These are phyloP conservation scores for Penicillium thymicola DNA, from an alignment of 2,329 filamentous ascomycete species.

Conservation along the genomic window DNA sequence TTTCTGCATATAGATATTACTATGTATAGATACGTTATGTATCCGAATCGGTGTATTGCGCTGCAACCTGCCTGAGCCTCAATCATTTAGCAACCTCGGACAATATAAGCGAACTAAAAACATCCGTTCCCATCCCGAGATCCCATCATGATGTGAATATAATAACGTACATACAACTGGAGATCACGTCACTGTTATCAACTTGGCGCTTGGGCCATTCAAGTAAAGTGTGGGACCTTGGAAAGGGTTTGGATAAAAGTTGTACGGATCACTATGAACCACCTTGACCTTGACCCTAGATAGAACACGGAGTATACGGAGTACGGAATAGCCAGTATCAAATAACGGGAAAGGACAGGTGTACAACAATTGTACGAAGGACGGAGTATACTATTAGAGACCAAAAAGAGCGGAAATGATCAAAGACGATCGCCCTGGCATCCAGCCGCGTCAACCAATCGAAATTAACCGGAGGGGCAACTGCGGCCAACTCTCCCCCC, in stretches of 20 bases:
- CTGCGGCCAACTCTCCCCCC: slow-evolving; percentile 7
- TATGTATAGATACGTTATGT: neutral
- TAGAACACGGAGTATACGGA: neutral
- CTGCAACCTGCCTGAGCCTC: neutral
- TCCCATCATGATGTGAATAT: slow-evolving; percentile 5
- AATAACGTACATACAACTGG: neutral
- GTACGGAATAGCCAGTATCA: neutral
- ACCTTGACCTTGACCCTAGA: neutral
- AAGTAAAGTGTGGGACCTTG: neutral
- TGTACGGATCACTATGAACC: too few species aligned
- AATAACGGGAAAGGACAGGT: slow-evolving; percentile 3
- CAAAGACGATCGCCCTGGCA: slow-evolving; percentile 18
- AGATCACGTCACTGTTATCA: slow-evolving; percentile 9
- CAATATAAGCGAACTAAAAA: slow-evolving; percentile 6
- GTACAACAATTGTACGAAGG: neutral
- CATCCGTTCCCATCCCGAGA: neutral
- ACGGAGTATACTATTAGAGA: too few species aligned
- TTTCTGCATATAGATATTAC: neutral
- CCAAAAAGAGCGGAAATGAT: slow-evolving; percentile 18
- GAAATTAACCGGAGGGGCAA: slow-evolving; percentile 9
- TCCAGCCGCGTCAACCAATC: slow-evolving; percentile 17
- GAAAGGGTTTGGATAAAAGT: neutral
- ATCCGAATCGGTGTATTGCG: neutral
- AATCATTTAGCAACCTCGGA: neutral
- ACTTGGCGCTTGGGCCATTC: slow-evolving; percentile 1